These are phyloP conservation scores for Pseudocercospora vitis DNA, from an alignment of 2,329 filamentous ascomycete species.

Conservation along the genomic window DNA sequence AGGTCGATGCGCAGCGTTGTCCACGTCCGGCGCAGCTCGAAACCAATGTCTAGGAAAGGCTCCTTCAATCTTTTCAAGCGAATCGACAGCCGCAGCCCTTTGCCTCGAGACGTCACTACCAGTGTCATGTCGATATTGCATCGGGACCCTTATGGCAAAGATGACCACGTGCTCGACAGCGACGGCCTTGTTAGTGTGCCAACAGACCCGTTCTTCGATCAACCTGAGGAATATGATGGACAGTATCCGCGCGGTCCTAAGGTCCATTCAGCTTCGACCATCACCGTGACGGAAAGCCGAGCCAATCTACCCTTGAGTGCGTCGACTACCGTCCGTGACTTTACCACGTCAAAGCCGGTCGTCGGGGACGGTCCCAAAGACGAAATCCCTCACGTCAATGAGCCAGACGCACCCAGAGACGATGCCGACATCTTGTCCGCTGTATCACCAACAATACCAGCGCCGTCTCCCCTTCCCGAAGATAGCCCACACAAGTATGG, in stretches of 20 bases:
- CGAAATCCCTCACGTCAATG: slow-evolving; percentile 10
- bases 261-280: slow-evolving; percentile 29
- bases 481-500: slow-evolving; percentile 41
- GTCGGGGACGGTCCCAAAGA: slow-evolving; percentile 16
- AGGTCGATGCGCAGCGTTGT: slow-evolving; percentile 28
- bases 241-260: slow-evolving; percentile 19
- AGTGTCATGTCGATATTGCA: slow-evolving; percentile 30
- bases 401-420: slow-evolving; percentile 11
- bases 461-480: slow-evolving; percentile 37
- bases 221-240: slow-evolving; percentile 18
- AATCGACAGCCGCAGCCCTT: slow-evolving; percentile 30
- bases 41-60: slow-evolving; percentile 32
- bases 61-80: slow-evolving; percentile 37
- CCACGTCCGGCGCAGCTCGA: slow-evolving; percentile 25
- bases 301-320: slow-evolving; percentile 29
- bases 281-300: slow-evolving; percentile 28
- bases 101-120: slow-evolving; percentile 27
- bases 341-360: slow-evolving; percentile 8
- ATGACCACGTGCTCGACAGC: slow-evolving; percentile 17
- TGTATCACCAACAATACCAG: slow-evolving; percentile 34
- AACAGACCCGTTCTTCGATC: slow-evolving; percentile 26
- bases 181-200: slow-evolving; percentile 15
- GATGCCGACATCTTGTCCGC: slow-evolving; percentile 20
- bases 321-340: slow-evolving; percentile 30
- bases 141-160: slow-evolving; percentile 22